Conservation (phyloP, 495 filamentous ascomycete genomes). For the Hyaloscypha finlandica region DNA sequence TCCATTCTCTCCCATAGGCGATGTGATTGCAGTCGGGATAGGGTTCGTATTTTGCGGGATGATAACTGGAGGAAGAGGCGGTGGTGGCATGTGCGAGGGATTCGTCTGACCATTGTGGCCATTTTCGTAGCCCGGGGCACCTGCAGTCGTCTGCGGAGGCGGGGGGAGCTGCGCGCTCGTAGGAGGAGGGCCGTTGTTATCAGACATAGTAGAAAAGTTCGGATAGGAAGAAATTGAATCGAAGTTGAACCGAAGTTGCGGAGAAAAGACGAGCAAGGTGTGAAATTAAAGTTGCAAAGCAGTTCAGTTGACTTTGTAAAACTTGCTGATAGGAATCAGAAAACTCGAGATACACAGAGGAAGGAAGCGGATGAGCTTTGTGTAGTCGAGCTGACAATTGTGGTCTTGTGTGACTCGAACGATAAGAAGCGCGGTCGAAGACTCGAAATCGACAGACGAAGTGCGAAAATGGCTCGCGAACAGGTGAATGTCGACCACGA, state of each 20-base stretch:
- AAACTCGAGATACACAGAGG: slow-evolving; percentile 27
- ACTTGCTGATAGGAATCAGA: slow-evolving; percentile 15
- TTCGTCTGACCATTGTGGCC: slow-evolving; percentile 63
- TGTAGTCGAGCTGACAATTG: slow-evolving; percentile 20
- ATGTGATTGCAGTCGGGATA: slow-evolving; percentile 90
- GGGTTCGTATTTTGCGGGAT: slow-evolving; percentile 97
- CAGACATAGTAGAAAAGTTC: slow-evolving; percentile 57
- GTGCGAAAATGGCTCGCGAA: slow-evolving; percentile 27
- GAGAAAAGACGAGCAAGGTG: slow-evolving; percentile 14
- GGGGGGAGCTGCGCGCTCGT: slow-evolving; percentile 61
- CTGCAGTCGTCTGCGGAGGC: slow-evolving; percentile 64
- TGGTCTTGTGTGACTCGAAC: slow-evolving; percentile 28
- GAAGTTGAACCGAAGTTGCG: neutral
- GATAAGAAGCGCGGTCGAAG: slow-evolving; percentile 29
- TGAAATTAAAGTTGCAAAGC: slow-evolving; percentile 20
- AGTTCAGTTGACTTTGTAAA: slow-evolving; percentile 16
- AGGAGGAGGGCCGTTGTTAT: slow-evolving; percentile 60
- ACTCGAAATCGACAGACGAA: slow-evolving; percentile 23
- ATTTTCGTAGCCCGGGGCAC: slow-evolving; percentile 70
- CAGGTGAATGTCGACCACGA: slow-evolving; percentile 21
- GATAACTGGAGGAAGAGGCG: slow-evolving; percentile 81
- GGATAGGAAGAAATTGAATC: slow-evolving; percentile 17
- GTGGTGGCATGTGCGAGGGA: slow-evolving; percentile 86
- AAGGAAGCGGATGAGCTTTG: slow-evolving; percentile 23
- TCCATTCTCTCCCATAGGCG: slow-evolving; percentile 69